These are phyloP conservation scores for Calycina herbarum DNA, from an alignment of 2,329 filamentous ascomycete species.

Conservation along the genomic window DNA sequence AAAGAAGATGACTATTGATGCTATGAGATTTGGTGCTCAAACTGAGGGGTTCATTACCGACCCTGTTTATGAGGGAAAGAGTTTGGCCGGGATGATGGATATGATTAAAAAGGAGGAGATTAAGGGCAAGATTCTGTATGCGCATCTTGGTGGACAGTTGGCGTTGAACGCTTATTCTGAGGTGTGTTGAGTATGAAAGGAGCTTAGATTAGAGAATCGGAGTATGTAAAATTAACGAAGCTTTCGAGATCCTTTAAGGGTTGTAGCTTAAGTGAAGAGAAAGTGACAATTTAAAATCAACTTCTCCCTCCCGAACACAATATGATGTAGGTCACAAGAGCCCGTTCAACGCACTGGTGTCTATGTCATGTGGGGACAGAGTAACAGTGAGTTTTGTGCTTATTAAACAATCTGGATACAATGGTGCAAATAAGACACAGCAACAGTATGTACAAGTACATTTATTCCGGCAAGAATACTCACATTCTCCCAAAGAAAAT, in stretches of 20 bases:
- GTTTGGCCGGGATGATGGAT: slow-evolving; percentile 69
- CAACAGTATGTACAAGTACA: no score
- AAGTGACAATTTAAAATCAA: no score
- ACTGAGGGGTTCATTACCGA: slow-evolving; percentile 75
- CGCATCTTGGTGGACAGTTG: slow-evolving; percentile 69
- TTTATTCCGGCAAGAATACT: no score
- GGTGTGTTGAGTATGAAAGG: slow-evolving; percentile 7
- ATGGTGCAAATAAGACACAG: no score
- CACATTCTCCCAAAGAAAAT: no score
- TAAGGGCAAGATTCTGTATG: slow-evolving; percentile 62
- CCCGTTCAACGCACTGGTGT: no score
- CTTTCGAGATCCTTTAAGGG: background rate
- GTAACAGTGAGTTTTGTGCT: no score
- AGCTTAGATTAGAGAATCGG: background rate
- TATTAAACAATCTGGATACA: no score
- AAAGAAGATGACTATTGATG: slow-evolving; percentile 63
- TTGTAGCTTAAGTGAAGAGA: no score
- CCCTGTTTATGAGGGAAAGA: slow-evolving; percentile 77
- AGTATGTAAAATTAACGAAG: background rate
- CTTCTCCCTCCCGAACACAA: no score
- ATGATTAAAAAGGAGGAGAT: slow-evolving; percentile 62
- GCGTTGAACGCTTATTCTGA: slow-evolving; percentile 64
- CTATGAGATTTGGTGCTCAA: slow-evolving; percentile 66
- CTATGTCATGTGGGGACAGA: no score
- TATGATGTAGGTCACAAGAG: no score